Conservation (phyloP, 2,329 filamentous ascomycete species). For the Aspergillus bombycis region DNA sequence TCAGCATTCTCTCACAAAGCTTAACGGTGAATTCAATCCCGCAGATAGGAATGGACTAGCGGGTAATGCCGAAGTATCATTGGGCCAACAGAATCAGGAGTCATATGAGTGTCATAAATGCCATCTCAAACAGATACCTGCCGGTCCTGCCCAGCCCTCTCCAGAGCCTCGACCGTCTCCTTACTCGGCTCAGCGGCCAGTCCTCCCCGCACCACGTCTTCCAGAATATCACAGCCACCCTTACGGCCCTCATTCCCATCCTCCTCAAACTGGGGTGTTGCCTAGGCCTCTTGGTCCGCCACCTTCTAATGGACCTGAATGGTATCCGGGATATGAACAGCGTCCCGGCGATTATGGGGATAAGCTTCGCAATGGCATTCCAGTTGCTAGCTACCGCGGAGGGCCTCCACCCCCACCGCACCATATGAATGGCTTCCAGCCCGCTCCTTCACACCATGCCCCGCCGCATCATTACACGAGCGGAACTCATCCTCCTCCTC, state of each 20-base stretch:
- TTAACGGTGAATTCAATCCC: slow-evolving; percentile 33
- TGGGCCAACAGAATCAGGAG: slow-evolving; percentile 28
- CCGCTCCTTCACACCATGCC: slow-evolving; percentile 34
- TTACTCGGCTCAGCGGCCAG: slow-evolving; percentile 38
- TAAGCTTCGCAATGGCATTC: slow-evolving; percentile 39
- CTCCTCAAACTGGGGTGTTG: slow-evolving; percentile 29
- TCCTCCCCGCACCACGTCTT: slow-evolving; percentile 37
- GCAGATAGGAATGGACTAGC: slow-evolving; percentile 20
- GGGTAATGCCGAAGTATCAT: slow-evolving; percentile 11
- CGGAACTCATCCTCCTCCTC: slow-evolving; percentile 38
- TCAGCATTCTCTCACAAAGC: slow-evolving; percentile 27
- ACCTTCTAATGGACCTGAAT: slow-evolving; percentile 34
- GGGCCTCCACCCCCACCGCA: slow-evolving; percentile 52
- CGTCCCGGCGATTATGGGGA: slow-evolving; percentile 35
- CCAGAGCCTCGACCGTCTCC: slow-evolving; percentile 40
- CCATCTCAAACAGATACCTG: slow-evolving; percentile 50
- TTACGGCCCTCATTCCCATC: slow-evolving; percentile 35
- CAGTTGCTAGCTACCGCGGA: slow-evolving; percentile 32
- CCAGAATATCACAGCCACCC: slow-evolving; percentile 34
- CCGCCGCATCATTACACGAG: slow-evolving; percentile 36
- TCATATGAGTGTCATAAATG: slow-evolving; percentile 78
- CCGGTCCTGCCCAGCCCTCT: slow-evolving; percentile 26
- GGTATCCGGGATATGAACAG: slow-evolving; percentile 41
- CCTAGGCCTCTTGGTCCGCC: slow-evolving; percentile 34
- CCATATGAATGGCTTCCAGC: slow-evolving; percentile 55